Percentiles rank a stretch among this genome's conserved stretches.
These are phyloP conservation scores for Pelargonium myrrhifolium DNA, from an alignment of 441 rosid genomes.

Conservation along the genomic window DNA sequence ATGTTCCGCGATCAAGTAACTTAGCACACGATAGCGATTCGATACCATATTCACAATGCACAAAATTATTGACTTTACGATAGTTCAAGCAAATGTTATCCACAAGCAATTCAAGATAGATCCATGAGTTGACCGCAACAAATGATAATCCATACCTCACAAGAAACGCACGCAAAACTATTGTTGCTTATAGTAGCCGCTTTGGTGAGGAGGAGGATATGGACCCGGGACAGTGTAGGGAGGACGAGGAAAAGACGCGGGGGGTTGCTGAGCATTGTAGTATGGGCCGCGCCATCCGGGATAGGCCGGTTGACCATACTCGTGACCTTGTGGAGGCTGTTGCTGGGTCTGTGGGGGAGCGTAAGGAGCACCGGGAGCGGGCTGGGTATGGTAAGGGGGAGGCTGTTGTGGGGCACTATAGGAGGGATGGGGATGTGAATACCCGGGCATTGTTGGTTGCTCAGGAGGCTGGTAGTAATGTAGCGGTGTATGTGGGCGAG, in stretches of 20 bases:
- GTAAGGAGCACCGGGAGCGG: conserved; percentile 38
- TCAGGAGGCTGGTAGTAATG: conserved; percentile 57
- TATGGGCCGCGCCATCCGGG: conserved; percentile 93
- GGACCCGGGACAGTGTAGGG: conserved; percentile 66
- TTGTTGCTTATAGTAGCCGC: conserved; percentile 71
- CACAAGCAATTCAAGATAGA: neutral
- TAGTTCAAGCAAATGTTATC: neutral
- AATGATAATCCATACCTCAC: neutral
- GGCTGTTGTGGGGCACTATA: conserved; percentile 48
- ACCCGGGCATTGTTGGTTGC: conserved; percentile 54
- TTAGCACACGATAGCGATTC: too few relatives aligned
- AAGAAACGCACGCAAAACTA: neutral
- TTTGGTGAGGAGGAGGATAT: conserved; percentile 62
- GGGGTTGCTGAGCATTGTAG: conserved; percentile 67
- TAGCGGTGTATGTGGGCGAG: conserved; percentile 41
- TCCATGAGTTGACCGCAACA: too few relatives aligned
- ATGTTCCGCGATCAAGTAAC: too few relatives aligned
- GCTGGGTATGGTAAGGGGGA: conserved; percentile 50
- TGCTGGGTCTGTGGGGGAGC: conserved; percentile 55
- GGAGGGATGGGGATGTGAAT: conserved; percentile 38
- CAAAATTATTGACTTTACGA: neutral
- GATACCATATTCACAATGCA: too few relatives aligned
- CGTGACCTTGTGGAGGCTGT: conserved; percentile 52
- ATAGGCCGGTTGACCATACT: conserved; percentile 77
- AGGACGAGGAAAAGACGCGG: conserved; percentile 57